Evolutionary conservation across 2,329 filamentous ascomycete species (phyloP).

Genomic region (Xylariomycetidae sp.): DNA sequence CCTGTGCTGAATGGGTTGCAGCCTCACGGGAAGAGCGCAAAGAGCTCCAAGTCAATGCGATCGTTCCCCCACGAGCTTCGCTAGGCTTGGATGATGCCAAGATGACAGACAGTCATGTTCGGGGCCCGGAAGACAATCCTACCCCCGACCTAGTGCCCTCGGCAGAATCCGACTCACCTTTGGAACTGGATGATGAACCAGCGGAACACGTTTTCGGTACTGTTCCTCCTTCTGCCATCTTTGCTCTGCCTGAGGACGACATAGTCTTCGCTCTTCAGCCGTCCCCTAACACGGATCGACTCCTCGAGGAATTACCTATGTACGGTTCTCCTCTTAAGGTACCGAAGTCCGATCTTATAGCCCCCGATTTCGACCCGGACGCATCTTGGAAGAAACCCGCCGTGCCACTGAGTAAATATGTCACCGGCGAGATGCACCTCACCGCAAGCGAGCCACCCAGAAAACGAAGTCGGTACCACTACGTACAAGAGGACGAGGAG

Average conservation of each 20-base stretch:
- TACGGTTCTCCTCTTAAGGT: slow-evolving; percentile 61
- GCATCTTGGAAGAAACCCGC: slow-evolving; percentile 69
- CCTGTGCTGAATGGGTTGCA: slow-evolving; percentile 76
- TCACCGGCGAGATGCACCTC: slow-evolving; percentile 72
- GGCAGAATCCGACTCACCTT: slow-evolving; percentile 53
- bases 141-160: slow-evolving; percentile 65
- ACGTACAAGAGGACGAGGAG: slow-evolving; percentile 65
- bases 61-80: slow-evolving; percentile 38
- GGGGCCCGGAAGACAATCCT: slow-evolving; percentile 38
- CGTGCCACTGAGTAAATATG: slow-evolving; percentile 79
- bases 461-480: slow-evolving; percentile 79
- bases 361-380: slow-evolving; percentile 59
- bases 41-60: slow-evolving; percentile 60
- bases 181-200: slow-evolving; percentile 36
- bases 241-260: slow-evolving; percentile 74
- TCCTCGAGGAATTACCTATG: slow-evolving; percentile 75
- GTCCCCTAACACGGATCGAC: slow-evolving; percentile 67
- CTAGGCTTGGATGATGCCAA: slow-evolving; percentile 26
- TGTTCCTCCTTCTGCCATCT: slow-evolving; percentile 69
- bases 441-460: slow-evolving; percentile 57
- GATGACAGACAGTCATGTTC: slow-evolving; percentile 27
- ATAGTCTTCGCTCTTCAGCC: slow-evolving; percentile 72
- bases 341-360: slow-evolving; percentile 50
- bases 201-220: slow-evolving; percentile 33
- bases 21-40: slow-evolving; percentile 57